phyloP scores from a whole-genome alignment of 192 early-diverging fungal species.

The Spinellus fusiger region DNA sequence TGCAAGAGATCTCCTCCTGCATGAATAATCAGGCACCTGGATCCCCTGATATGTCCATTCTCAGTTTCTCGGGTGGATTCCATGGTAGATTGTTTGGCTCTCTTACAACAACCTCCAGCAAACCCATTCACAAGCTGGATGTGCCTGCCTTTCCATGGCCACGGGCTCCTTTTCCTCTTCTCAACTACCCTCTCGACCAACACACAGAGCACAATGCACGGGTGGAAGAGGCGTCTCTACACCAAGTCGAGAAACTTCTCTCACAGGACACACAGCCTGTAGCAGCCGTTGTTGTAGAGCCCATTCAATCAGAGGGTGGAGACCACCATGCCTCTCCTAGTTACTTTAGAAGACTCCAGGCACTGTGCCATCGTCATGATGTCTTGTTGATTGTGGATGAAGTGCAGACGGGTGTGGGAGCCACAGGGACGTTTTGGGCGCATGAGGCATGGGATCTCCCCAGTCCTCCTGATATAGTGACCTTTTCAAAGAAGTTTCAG shows the following conservation, averaged over 20 bases:
- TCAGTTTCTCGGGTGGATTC: constrained; percentile 59
- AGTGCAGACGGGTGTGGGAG: constrained; percentile 71
- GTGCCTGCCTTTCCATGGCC: constrained; percentile 71
- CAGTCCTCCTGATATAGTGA: constrained; percentile 67
- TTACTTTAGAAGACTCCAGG: constrained; percentile 59
- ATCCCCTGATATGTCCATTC: constrained; percentile 57
- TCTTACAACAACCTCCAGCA: constrained; percentile 59
- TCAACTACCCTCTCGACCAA: constrained; percentile 60
- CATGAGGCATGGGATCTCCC: constrained; percentile 66
- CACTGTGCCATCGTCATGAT: constrained; percentile 47
- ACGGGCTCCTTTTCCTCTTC: constrained; percentile 54
- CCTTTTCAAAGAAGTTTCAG: constrained; percentile 77
- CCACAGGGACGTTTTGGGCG: constrained; percentile 71
- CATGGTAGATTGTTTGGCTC: constrained; percentile 69
- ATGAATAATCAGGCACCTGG: constrained; percentile 66
- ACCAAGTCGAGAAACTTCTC: constrained; percentile 44
- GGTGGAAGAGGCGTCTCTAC: constrained; percentile 54
- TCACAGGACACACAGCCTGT: constrained; percentile 42
- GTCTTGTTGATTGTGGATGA: constrained; percentile 75
- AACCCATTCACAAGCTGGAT: constrained; percentile 69
- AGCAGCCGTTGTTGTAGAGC: constrained; percentile 63
- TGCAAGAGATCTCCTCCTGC: constrained; percentile 42
- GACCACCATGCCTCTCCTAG: constrained; percentile 60
- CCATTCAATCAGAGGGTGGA: constrained; percentile 73
- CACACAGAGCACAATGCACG: constrained; percentile 48